These are phyloP conservation scores for Pascua sp. DNA, from an alignment of 1,284 basidiomycete species.

Conservation along the genomic window DNA sequence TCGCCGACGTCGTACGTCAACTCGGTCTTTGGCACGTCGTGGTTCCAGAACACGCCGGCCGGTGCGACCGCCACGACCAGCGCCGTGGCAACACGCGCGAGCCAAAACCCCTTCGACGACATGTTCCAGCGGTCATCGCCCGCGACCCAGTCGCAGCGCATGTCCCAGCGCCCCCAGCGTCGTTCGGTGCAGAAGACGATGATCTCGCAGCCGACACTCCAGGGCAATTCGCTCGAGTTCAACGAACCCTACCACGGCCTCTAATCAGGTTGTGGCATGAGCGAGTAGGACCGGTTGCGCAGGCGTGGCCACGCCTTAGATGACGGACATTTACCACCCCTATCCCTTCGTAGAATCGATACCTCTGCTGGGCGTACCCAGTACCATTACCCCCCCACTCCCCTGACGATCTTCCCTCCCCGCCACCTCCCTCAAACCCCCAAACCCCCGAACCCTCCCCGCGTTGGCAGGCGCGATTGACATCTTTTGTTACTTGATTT, in stretches of 20 bases:
- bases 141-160: slow-evolving; percentile 6
- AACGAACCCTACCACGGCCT: slow-evolving; percentile 42
- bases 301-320: neutral
- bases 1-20: slow-evolving; percentile 25
- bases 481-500: slow-evolving; percentile 14
- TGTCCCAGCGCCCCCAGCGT: slow-evolving; percentile 18
- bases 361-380: neutral
- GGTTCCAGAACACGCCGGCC: slow-evolving; percentile 18
- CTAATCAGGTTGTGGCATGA: slow-evolving; percentile 1
- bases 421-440: neutral
- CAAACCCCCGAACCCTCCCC: slow-evolving; percentile 2
- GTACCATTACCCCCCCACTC: too few species aligned
- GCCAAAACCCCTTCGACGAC: slow-evolving; percentile 49
- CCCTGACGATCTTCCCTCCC: neutral
- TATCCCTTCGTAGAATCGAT: neutral
- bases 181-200: slow-evolving; percentile 43
- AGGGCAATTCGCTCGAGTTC: slow-evolving; percentile 49
- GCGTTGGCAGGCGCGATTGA: slow-evolving; percentile 19
- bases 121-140: slow-evolving; percentile 39
- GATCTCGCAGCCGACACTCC: slow-evolving; percentile 48
- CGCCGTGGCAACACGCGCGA: neutral
- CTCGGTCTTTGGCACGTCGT: slow-evolving; percentile 28
- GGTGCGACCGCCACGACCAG: neutral
- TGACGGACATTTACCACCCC: neutral
- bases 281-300: slow-evolving; percentile 2